These are phyloP conservation scores for Adenanthera pavonina DNA, from an alignment of 306 rosid species.

Conservation along the genomic window DNA sequence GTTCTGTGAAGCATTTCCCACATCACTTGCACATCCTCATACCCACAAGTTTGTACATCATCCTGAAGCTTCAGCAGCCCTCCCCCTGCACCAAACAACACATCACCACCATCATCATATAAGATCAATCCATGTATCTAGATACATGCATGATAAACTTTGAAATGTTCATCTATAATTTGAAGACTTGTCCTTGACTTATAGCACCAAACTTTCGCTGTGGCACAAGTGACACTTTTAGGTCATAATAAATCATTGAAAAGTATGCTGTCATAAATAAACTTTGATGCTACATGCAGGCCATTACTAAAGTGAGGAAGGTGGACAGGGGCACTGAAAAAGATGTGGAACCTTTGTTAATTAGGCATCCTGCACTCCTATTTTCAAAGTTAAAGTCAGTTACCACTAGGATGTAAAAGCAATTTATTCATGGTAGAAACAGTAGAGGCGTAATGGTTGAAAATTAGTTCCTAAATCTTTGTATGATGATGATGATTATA, in stretches of 20 bases:
- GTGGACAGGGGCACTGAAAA: slow-evolving; percentile 49
- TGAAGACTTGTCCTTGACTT: neutral
- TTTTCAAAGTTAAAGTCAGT: slow-evolving; percentile 22
- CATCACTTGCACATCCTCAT: slow-evolving; percentile 87
- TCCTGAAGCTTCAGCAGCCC: slow-evolving; percentile 74
- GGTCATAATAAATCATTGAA: neutral
- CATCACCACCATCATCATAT: neutral
- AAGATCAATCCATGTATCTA: neutral
- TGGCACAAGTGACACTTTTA: slow-evolving; percentile 2
- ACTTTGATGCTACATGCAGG: slow-evolving; percentile 17
- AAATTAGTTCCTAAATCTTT: neutral
- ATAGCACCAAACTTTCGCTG: neutral
- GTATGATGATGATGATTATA: too few relatives aligned
- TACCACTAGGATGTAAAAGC: neutral
- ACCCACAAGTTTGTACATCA: slow-evolving; percentile 83
- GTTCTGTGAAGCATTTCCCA: slow-evolving; percentile 70
- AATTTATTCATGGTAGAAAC: neutral
- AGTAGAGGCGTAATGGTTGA: neutral
- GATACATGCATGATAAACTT: too few relatives aligned
- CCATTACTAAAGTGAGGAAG: slow-evolving; percentile 32
- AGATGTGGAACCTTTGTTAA: slow-evolving; percentile 44
- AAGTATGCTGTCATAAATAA: neutral
- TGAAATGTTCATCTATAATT: neutral
- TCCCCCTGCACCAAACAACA: slow-evolving; percentile 51
- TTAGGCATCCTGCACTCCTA: neutral